These are phyloP conservation scores for Fomitopsis pulvina DNA, from an alignment of 768 basidiomycete genomes.

Conservation along the genomic window DNA sequence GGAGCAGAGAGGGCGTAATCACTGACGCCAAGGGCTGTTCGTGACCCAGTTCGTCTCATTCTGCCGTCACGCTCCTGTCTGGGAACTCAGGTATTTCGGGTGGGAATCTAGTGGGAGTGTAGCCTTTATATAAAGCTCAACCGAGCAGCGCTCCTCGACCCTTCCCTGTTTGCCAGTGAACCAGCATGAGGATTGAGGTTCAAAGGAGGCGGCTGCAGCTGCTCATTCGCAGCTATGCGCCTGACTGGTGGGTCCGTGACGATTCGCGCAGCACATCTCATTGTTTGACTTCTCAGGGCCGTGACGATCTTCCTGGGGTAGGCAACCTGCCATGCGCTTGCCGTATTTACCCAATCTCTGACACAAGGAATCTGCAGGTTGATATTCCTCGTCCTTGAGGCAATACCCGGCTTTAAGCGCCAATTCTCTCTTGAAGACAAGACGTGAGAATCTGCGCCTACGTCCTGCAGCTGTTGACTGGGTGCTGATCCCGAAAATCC, in stretches of 20 bases:
- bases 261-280: not conserved
- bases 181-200: not conserved
- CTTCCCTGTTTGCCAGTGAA: not conserved
- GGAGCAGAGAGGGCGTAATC: no score
- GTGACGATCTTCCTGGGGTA: constrained; percentile 64
- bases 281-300: constrained; percentile 37
- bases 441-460: constrained; percentile 42
- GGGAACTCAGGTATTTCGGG: not conserved
- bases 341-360: not conserved
- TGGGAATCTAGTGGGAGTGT: not conserved
- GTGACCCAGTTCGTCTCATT: not conserved
- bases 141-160: no score
- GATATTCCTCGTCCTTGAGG: constrained; percentile 48
- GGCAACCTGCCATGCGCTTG: constrained; percentile 17
- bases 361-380: not conserved
- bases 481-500: not conserved
- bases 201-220: not conserved
- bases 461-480: not conserved
- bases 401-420: constrained; percentile 66
- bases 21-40: no score
- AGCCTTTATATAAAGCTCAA: not conserved
- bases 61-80: not conserved
- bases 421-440: constrained; percentile 75
- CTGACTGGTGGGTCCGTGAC: constrained; percentile 56
- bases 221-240: constrained; percentile 57